Percentiles rank a stretch among this genome's conserved stretches.
Conservation (phyloP, 495 filamentous ascomycete species). For the Articulospora tetracladia region DNA sequence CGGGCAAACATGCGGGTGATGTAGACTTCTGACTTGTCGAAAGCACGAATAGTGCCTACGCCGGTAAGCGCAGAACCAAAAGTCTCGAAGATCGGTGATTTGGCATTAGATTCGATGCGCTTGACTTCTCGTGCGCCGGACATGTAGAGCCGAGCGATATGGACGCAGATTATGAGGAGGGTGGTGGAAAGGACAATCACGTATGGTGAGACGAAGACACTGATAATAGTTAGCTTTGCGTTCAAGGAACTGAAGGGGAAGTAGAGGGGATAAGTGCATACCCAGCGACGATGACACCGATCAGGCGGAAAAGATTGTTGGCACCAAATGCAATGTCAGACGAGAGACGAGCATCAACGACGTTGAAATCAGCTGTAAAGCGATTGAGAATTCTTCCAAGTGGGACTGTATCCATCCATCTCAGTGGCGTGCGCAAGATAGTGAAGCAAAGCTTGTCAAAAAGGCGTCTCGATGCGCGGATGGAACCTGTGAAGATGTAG, state of each 20-base stretch:
- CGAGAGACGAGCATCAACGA: constrained; percentile 62
- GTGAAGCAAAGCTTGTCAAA: constrained; percentile 41
- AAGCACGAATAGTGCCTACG: constrained; percentile 72
- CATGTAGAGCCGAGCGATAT: constrained; percentile 58
- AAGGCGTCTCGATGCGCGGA: constrained; percentile 22
- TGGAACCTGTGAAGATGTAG: constrained; percentile 25
- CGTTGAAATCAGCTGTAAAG: constrained; percentile 74
- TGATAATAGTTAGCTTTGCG: not conserved
- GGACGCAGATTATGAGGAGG: constrained; percentile 51
- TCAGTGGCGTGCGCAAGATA: constrained; percentile 65
- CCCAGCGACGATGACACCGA: constrained; percentile 56
- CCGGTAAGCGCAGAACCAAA: constrained; percentile 69
- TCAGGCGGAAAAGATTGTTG: constrained; percentile 44
- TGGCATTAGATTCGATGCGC: constrained; percentile 67
- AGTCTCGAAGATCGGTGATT: constrained; percentile 74
- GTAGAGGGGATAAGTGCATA: no score
- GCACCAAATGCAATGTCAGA: constrained; percentile 54
- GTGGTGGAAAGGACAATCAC: constrained; percentile 53
- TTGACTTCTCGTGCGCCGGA: constrained; percentile 71
- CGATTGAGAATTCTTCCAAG: constrained; percentile 75
- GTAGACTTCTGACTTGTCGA: constrained; percentile 59
- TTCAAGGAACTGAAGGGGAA: not conserved
- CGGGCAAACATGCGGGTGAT: constrained; percentile 60
- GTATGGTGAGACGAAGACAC: constrained; percentile 55
- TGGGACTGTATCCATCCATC: constrained; percentile 81